These are phyloP conservation scores for Tolypocladium tropicale DNA, from an alignment of 2,329 filamentous ascomycete species.

Conservation along the genomic window DNA sequence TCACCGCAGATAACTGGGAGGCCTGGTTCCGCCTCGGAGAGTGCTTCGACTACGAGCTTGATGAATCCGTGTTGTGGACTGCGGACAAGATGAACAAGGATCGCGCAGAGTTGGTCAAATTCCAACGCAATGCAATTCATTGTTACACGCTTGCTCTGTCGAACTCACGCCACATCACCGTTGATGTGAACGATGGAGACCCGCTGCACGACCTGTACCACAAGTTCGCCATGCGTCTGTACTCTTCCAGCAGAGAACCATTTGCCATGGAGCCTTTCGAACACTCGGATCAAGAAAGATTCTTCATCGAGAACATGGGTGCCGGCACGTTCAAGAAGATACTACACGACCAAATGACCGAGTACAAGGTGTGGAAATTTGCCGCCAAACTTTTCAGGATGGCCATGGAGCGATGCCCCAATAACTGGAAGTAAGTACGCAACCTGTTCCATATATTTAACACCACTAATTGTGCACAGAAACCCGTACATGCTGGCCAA, in stretches of 20 bases:
- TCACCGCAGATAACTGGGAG: slow-evolving; percentile 74
- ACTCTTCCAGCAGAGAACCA: slow-evolving; percentile 50
- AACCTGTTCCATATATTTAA: not conserved
- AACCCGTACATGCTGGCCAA: slow-evolving; percentile 52
- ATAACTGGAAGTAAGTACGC: slow-evolving; percentile 44
- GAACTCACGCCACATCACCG: slow-evolving; percentile 36
- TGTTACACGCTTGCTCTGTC: slow-evolving; percentile 58
- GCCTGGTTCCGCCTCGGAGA: slow-evolving; percentile 84
- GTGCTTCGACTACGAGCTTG: slow-evolving; percentile 77
- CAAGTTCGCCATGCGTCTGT: slow-evolving; percentile 51
- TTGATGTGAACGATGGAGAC: slow-evolving; percentile 36
- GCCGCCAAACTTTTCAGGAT: slow-evolving; percentile 45
- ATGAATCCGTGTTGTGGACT: slow-evolving; percentile 80
- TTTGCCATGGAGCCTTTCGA: slow-evolving; percentile 53
- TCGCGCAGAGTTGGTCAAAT: slow-evolving; percentile 59
- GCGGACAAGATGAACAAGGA: slow-evolving; percentile 87
- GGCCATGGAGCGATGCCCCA: slow-evolving; percentile 42
- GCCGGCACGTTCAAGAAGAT: slow-evolving; percentile 41
- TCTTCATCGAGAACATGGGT: slow-evolving; percentile 41
- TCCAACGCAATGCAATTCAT: slow-evolving; percentile 74
- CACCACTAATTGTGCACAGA: slow-evolving; percentile 21
- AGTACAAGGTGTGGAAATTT: slow-evolving; percentile 53
- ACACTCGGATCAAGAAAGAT: slow-evolving; percentile 45
- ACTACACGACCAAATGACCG: slow-evolving; percentile 45
- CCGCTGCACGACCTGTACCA: slow-evolving; percentile 48